These are phyloP conservation scores for Pistacia integerrima DNA, from an alignment of 345 rosid species.

Conservation along the genomic window DNA sequence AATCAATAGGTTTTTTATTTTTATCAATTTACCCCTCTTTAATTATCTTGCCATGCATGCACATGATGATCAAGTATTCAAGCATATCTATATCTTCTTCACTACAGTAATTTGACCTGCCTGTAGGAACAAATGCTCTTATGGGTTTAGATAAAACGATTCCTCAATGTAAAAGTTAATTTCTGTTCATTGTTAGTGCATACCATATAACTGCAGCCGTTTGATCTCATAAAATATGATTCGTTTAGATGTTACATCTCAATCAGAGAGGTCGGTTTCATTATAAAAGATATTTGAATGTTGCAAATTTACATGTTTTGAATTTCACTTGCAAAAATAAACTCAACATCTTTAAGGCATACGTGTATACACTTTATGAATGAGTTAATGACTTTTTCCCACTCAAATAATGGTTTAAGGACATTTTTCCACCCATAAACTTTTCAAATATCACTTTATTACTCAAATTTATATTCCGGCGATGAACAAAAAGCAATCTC, in stretches of 20 bases:
- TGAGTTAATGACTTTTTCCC: too few relatives aligned
- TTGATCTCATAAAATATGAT: neutral
- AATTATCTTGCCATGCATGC: neutral
- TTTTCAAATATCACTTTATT: too few relatives aligned
- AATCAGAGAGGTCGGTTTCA: too few relatives aligned
- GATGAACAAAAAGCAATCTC: too few relatives aligned
- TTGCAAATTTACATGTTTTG: too few relatives aligned
- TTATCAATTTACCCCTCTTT: neutral
- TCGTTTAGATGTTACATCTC: neutral
- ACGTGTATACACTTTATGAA: too few relatives aligned
- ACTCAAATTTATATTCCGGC: too few relatives aligned
- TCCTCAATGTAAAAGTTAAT: neutral
- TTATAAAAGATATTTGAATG: too few relatives aligned
- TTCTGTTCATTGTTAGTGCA: neutral
- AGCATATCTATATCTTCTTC: neutral
- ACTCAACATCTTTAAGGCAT: too few relatives aligned
- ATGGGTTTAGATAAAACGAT: constrained; percentile 4
- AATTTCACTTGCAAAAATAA: too few relatives aligned
- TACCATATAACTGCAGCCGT: neutral
- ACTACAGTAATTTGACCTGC: neutral
- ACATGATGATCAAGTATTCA: neutral
- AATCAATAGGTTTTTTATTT: neutral
- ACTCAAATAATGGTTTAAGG: too few relatives aligned
- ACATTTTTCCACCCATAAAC: too few relatives aligned
- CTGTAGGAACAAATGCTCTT: constrained; percentile 15